phyloP scores from a whole-genome alignment of 441 rosid species.

The Corymbia citriodora region DNA sequence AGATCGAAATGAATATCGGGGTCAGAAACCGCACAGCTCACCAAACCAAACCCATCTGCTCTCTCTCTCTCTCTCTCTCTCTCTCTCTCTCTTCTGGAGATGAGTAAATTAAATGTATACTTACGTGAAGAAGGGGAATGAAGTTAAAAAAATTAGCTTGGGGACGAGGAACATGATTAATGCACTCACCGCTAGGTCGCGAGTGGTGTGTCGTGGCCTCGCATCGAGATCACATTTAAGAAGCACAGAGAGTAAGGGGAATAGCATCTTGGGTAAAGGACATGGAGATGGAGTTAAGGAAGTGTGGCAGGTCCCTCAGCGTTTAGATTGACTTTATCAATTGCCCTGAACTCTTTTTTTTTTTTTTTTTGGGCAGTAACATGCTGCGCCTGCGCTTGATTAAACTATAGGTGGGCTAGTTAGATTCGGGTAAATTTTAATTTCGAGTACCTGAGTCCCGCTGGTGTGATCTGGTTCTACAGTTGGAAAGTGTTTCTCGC shows the following conservation, averaged over 20 bases:
- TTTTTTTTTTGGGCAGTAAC: neutral
- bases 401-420: neutral
- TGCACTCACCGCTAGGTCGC: neutral
- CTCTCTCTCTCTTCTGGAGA: neutral
- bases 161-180: neutral
- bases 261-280: conserved; percentile 55
- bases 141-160: neutral
- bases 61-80: neutral
- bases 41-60: conserved; percentile 13
- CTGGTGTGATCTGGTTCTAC: neutral
- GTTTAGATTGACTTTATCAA: conserved; percentile 38
- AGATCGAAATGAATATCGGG: neutral
- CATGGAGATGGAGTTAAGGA: conserved; percentile 30
- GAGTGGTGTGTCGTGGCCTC: neutral
- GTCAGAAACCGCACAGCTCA: conserved; percentile 29
- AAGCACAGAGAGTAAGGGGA: conserved; percentile 20
- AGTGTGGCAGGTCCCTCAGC: conserved; percentile 14
- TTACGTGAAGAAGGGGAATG: neutral
- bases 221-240: conserved; percentile 18
- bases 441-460: neutral
- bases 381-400: neutral
- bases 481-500: neutral
- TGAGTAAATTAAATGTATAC: neutral
- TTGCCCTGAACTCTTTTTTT: neutral
- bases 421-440: neutral